Base-by-base conservation (phyloP, 2,329 filamentous ascomycete species). In the Apiospora sp. region DNA sequence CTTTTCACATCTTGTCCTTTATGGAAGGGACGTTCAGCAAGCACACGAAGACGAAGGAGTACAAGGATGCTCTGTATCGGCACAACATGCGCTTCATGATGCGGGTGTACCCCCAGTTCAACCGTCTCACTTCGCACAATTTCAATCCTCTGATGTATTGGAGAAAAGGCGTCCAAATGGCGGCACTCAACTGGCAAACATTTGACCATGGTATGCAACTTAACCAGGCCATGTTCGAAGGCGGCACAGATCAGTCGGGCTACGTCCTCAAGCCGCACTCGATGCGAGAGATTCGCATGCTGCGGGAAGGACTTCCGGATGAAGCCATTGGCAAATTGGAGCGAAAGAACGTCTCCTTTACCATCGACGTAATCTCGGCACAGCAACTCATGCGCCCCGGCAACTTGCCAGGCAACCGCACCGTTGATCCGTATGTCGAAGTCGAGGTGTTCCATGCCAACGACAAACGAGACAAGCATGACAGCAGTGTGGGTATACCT, bases 211-310 rank as follows among this genome's bases (percentile, higher is more conserved):
- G 95, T 67, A 96, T 98, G 90, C 96, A 98, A 80, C 89, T 98
- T 82, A 98, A 98, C 81, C 93, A 96, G 77, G 96, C 96, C 79
- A 98, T 99, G 96, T 99, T 98, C 80, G 93, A 95, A 67, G 94
- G 94, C 72, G 94, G 94, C 61, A 92, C 89, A 16, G 96, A 98
- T 83, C 90, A 91, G 72, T 94, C 93, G 3, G 96, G 96, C 64
- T 99, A 98, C 79, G 95, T 98, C 19, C 89, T 98, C 71, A 99
- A 99, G 85, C 96, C 96, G 27, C 89, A 92, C 48, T 94, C 95
- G 80, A 90, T 98, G 74, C 93, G 96, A 74, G 91, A 92, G 79
- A 51, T 70, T 51, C 34, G 68, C 24, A 70, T 37, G 48, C 19
- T 54, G 46, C 46, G 49, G 12, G 68, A 41, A 27, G 81, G 83